Base-by-base conservation (phyloP, 345 rosid species). In the Eucalyptus decipiens region DNA sequence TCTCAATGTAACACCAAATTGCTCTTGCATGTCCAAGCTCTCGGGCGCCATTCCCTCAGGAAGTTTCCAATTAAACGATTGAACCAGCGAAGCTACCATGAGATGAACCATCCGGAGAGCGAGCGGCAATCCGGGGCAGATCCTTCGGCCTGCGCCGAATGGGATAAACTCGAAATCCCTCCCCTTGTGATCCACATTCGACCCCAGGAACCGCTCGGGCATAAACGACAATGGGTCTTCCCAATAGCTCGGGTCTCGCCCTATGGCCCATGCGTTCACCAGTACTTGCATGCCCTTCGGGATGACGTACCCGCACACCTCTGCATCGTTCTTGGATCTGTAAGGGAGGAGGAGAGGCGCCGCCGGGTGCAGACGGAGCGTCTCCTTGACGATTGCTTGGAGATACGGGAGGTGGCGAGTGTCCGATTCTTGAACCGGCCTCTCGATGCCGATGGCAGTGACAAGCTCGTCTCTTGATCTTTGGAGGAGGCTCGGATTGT, bases 301-400 rank as follows among this genome's bases (percentile, higher is more conserved):
- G 62, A 91, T 2, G 37, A 81, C 48, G 67, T 89, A 91, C 11
- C 90, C 90, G 60, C 60, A 58, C 11, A 89, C 81, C n/a, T 91
- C 88, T 2, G 52, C 92, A 5, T 91, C 89, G 2, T 48, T 26
- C 49, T 86, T 67, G 54, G 89, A 87, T 85, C 40, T 85, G 80
- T 89, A 89, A 30, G 92, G 92, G 32, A 91, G 81, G 62, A 91
- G 90, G 40, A 91, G 91, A 3, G 92, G 92, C n/a, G 69, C 92
- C 6, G 91, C 89, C 8, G 90, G 91, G 88, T 90, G 91, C 30
- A 90, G 86, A 17, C 91, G 86, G 83, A 89, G 86, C n/a, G 90
- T 86, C 88, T 89, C 90, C 60, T 86, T 89, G 62, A 89, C 90
- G 40, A 89, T 86, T 2, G 90, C 89, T 45, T 89, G 89, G 54